Evolutionary conservation across 352 stramenopile genomes (phyloP), one percentile per base, ranked within the genome.

Genomic region (Thraustotheca clavata): DNA sequence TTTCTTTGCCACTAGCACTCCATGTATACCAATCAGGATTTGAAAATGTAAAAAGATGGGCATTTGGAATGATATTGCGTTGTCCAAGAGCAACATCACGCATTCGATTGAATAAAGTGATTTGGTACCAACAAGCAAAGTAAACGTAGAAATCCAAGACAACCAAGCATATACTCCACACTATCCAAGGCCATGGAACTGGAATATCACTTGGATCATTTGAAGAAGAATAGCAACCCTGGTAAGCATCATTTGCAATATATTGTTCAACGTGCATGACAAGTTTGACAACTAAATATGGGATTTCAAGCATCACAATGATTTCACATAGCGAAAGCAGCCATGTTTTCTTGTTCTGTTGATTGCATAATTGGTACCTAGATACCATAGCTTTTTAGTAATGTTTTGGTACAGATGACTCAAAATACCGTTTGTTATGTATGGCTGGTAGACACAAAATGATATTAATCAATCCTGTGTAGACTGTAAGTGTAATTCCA

Each of bases 51-150:
- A 65, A 65, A 18, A 54, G 39, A 24, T 40, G 35, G 27, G 24
- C 24, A 26, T n/a, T 65, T 22, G 38, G 27, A 3, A 54, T 16
- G 26, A 65, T 48, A 35, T 65, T 65, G 57, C 36, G 71, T 61
- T 92, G 83, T 46, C 79, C 89, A 18, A 90, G 69, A 49, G 89
- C 84, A 34, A 90, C 80, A 47, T 88, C 79, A 59, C 89, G 83
- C 67, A 92, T 67, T 35, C 76, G 72, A 38, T 92, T 82, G 60
- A 92, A 92, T 27, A 92, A 69, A 22, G 86, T 69, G 59, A 92
- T 88, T 60, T 92, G 83, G 33, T 84, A 76, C 80, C 80, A 92
- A 1, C 83, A 75, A 20, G 89, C 69, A 18, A 76, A 49, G 52
- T 88, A 92, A 3, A 76, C 73, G 22, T 79, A 49, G 11, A 87